Conservation (phyloP, 2,329 filamentous ascomycete species). For the Nectriaceae sp. region DNA sequence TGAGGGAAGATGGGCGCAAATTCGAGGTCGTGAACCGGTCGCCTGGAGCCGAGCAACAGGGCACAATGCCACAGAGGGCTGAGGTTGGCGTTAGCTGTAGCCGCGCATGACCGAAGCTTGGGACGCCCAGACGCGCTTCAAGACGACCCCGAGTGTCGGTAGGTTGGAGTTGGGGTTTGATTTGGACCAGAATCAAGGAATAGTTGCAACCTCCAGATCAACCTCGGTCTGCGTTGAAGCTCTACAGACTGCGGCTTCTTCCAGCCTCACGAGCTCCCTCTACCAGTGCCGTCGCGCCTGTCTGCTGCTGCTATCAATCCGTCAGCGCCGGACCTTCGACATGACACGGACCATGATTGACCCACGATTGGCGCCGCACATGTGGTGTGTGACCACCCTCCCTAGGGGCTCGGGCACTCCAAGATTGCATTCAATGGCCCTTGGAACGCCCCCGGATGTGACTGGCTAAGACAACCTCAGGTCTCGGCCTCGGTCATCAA, state of each 20-base stretch:
- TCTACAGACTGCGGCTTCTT: too few species aligned
- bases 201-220: too few species aligned
- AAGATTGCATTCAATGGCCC: slow-evolving; percentile 28
- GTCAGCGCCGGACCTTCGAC: neutral
- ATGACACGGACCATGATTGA: slow-evolving; percentile 12
- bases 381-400: neutral
- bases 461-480: slow-evolving; percentile 17
- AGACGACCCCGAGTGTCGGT: too few species aligned
- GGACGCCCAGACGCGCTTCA: too few species aligned
- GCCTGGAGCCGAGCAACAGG: neutral
- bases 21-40: neutral
- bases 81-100: too few species aligned
- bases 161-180: too few species aligned
- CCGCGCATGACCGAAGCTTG: too few species aligned
- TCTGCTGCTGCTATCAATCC: slow-evolving; percentile 1
- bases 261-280: too few species aligned
- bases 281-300: too few species aligned
- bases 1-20: neutral
- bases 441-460: slow-evolving; percentile 12
- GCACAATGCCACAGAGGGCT: neutral
- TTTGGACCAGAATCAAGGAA: too few species aligned
- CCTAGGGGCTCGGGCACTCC: slow-evolving; percentile 17
- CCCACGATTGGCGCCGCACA: slow-evolving; percentile 16
- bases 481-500: slow-evolving; percentile 6
- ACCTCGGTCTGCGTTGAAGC: too few species aligned